Evolutionary conservation across 2,329 filamentous ascomycete genomes (phyloP).

Genomic region (Nigrospora osmanthi): DNA sequence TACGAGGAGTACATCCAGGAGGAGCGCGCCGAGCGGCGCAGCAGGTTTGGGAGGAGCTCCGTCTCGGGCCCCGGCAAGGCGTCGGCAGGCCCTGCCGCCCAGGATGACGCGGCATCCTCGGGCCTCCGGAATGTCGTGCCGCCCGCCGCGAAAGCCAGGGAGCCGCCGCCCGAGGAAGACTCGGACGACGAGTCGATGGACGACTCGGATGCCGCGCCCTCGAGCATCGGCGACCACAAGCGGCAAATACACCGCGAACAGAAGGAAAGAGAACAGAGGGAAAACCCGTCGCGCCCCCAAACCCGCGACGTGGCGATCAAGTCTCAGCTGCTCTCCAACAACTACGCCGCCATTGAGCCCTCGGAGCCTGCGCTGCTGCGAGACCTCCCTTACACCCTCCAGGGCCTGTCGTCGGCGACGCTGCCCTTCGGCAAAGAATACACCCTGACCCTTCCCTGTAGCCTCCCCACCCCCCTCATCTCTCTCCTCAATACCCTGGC

Average conservation of each 20-base stretch:
- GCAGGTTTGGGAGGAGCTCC: conserved; percentile 7
- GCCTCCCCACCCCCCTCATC: conserved; percentile 75
- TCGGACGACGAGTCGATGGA: conserved; percentile 6
- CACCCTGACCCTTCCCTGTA: conserved; percentile 67
- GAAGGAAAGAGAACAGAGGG: conserved; percentile 15
- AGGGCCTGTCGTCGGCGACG: conserved; percentile 83
- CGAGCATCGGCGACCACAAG: conserved; percentile 16
- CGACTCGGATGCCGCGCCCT: conserved; percentile 2
- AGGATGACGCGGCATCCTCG: conserved; percentile 1
- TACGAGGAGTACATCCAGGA: conserved; percentile 22
- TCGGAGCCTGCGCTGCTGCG: conserved; percentile 60
- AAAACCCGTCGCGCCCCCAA: conserved; percentile 9
- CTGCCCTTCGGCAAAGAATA: conserved; percentile 66
- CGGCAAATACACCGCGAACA: conserved; percentile 12
- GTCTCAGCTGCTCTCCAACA: conserved; percentile 48
- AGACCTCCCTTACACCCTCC: conserved; percentile 86
- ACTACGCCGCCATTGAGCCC: conserved; percentile 49
- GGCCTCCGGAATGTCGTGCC: conserved; percentile 1
- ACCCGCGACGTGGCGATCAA: conserved; percentile 47
- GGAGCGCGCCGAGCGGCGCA: conserved; percentile 12
- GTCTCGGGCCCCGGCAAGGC: background rate
- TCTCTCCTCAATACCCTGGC: conserved; percentile 84
- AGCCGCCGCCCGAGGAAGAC: background rate
- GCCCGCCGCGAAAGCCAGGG: background rate
- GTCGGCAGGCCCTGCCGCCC: background rate